Evolutionary conservation across 371 early-diverging fungal genomes (phyloP), one percentile per base, ranked within the genome.

Genomic region (Choanephora cucurbitarum): DNA sequence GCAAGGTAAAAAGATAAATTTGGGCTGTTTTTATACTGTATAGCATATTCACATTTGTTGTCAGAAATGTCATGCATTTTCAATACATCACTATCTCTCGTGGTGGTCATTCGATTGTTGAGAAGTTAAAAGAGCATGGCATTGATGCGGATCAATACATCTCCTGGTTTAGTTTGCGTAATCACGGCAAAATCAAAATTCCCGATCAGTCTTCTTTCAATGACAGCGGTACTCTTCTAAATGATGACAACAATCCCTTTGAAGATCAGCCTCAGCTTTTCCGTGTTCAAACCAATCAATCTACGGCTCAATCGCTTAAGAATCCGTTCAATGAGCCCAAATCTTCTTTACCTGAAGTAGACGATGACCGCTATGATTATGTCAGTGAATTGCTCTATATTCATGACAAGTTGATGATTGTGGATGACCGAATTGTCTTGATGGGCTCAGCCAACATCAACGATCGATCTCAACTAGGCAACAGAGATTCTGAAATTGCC

Each of bases 381-480:
- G 89, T 91, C 0, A 89, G 89, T 6, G 95, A 97, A 67, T 80
- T 90, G 47, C 70, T 95, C 37, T 96, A 97, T 66, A 85, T 96
- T 45, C 97, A 97, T 72, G 87, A 89, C 64, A 97, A 97, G 64
- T 61, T 95, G 39, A 83, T 96, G 86, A 93, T 97, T 62, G 88
- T 93, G 2, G 97, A 97, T 70, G 95, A 93, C 58, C 79, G 82
- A 8, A 80, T 82, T 54, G 88, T 89, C 31, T 72, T 97, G 31
- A 82, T 91, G 74, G 97, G 97, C 3, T 91, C 91, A 21, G 79
- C 79, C 32, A 78, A 78, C 52, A 73, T 75, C 53, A 75, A 79
- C 31, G 79, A 79, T 44, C 82, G 97, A 18, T 92, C 92, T 1
- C 86, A 88, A 71, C 66, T 88, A 24, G 97, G 97, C 17, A 86